These are phyloP conservation scores for Nakazawaea peltata DNA, from an alignment of 805 yeast species.

Conservation along the genomic window DNA sequence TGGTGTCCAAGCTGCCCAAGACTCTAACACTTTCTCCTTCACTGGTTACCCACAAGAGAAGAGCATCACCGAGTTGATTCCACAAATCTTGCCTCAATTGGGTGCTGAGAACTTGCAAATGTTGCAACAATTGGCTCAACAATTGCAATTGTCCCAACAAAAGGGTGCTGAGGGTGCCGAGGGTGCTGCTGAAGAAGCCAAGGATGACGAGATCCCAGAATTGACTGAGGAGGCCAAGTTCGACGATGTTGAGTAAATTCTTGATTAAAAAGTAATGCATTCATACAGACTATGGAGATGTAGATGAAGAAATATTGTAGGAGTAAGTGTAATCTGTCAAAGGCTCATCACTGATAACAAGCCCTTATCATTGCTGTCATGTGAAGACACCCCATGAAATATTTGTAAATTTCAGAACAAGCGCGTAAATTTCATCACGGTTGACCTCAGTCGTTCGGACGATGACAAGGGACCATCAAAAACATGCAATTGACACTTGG, in stretches of 20 bases:
- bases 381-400: no score
- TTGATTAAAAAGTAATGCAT: neutral
- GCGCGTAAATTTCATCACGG: no score
- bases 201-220: slow-evolving; percentile 59
- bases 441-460: no score
- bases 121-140: slow-evolving; percentile 84
- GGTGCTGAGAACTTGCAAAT: slow-evolving; percentile 92
- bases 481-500: no score
- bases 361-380: no score
- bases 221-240: slow-evolving; percentile 86
- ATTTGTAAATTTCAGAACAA: no score
- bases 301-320: no score
- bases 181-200: slow-evolving; percentile 37
- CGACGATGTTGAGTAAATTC: slow-evolving; percentile 37
- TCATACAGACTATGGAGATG: no score
- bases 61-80: slow-evolving; percentile 85
- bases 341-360: no score
- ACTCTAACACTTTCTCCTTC: slow-evolving; percentile 87
- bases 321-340: no score
- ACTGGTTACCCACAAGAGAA: slow-evolving; percentile 94
- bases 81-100: slow-evolving; percentile 90
- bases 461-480: no score
- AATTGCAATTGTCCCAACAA: slow-evolving; percentile 52
- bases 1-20: slow-evolving; percentile 89
- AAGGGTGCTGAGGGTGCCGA: slow-evolving; percentile 24